Evolutionary conservation across 805 yeast species (phyloP), one percentile per base, ranked within the genome.

Genomic region (Suhomyces sp.): DNA sequence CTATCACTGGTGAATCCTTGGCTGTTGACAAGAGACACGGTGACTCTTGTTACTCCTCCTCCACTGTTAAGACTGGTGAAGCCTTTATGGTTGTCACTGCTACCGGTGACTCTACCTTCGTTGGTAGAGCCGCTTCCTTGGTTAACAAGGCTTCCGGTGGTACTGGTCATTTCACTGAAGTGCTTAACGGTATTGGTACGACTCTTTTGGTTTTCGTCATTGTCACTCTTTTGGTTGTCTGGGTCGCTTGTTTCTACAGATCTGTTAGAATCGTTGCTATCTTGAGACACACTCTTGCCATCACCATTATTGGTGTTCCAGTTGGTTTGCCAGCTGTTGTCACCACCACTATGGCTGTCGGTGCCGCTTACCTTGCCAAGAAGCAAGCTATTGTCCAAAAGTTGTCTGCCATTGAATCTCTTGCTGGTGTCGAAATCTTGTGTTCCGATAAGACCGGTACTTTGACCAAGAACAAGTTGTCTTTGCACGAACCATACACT

Each of bases 391-490:
- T 88, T 77, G 97, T 88, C 58, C 96, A 88, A 73, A 88, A 88
- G 68, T 77, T 88, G 60, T 85, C 95, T 67, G 96, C 96, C 52
- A 88, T 88, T 73, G 97, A 88, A 74, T 88, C 96, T 47, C 76
- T 88, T 55, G 97, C 96, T 51, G 96, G 96, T 81, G 96, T 88
- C 61, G 96, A 90, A 74, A 87, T 88, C 70, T 78, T 88, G 68
- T 88, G 97, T 82, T 88, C 96, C 57, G 97, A 88, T 74, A 88
- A 88, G 74, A 88, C 97, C 62, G 97, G 97, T 79, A 88, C 97
- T 57, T 77, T 88, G 72, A 88, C 97, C 75, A 88, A 88, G 81
- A 88, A 88, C 83, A 90, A 88, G 77, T 79, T 88, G 63, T 85
- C 97, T 44, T 76, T 90, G 61, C 91, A 87, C 70, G 96, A 88